These are phyloP conservation scores for Cladosporium sp. DNA, from an alignment of 2,329 filamentous ascomycete genomes.

Conservation along the genomic window DNA sequence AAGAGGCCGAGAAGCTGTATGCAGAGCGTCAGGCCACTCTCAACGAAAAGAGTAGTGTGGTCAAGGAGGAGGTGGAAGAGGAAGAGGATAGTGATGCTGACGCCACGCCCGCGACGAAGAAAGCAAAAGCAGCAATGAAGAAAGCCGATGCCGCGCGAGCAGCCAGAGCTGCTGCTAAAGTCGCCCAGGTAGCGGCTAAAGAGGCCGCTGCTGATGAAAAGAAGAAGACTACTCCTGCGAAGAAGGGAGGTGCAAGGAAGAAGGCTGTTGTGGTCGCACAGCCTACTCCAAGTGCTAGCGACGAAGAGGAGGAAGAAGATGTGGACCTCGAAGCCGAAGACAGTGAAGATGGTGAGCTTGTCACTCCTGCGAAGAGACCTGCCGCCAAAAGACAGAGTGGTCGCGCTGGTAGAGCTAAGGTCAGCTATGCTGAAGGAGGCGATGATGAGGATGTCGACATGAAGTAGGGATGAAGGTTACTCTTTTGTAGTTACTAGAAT, in stretches of 20 bases:
- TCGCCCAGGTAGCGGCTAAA: conserved; percentile 21
- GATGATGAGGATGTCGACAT: conserved; percentile 17
- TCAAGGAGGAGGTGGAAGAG: conserved; percentile 27
- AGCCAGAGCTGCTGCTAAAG: conserved; percentile 27
- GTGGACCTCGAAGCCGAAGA: conserved; percentile 42
- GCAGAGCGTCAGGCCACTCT: conserved; percentile 29
- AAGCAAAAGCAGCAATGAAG: conserved; percentile 38
- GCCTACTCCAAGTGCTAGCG: conserved; percentile 45
- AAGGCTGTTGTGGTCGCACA: conserved; percentile 23
- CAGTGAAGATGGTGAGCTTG: conserved; percentile 33
- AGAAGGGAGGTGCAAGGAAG: conserved; percentile 5
- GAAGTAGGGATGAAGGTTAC: not conserved
- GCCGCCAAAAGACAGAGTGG: conserved; percentile 20
- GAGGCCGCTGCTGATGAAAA: conserved; percentile 22
- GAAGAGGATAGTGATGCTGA: conserved; percentile 36
- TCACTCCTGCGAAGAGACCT: conserved; percentile 21
- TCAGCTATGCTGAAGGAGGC: conserved; percentile 29
- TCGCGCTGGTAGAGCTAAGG: conserved; percentile 23
- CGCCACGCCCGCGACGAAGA: conserved; percentile 43
- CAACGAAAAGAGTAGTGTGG: conserved; percentile 21
- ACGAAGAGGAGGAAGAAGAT: conserved; percentile 33
- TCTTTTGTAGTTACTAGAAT: not conserved
- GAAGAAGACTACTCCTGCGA: conserved; percentile 4
- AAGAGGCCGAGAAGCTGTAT: conserved; percentile 31
- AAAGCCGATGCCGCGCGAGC: conserved; percentile 28